Conservation (phyloP, 192 early-diverging fungal species). For the Neocallimastix lanati region DNA sequence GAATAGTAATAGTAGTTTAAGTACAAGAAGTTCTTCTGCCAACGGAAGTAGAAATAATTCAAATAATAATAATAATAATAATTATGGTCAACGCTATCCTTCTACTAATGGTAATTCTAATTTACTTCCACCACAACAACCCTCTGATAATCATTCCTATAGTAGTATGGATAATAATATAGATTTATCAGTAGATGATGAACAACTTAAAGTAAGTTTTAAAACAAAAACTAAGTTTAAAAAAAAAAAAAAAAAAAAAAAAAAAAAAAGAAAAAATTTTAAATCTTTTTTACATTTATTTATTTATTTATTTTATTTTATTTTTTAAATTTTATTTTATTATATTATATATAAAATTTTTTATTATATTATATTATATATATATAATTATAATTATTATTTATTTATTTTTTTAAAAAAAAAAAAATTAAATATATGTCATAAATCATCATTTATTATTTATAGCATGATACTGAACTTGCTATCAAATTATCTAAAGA, state of each 20-base stretch:
- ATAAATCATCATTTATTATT: no score
- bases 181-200: neutral
- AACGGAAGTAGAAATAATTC: neutral
- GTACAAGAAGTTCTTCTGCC: neutral
- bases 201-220: neutral
- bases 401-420: no score
- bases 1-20: neutral
- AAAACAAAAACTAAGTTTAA: no score
- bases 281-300: no score
- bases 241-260: no score
- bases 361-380: no score
- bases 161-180: neutral
- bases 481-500: neutral
- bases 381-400: no score
- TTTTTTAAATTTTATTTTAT: no score
- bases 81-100: neutral
- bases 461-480: neutral
- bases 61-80: neutral
- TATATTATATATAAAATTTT: no score
- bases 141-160: neutral
- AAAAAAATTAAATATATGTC: no score
- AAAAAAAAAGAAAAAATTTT: no score
- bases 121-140: neutral
- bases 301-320: no score
- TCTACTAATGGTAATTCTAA: neutral